Conservation (phyloP, 306 rosid genomes). For the Prunus padus region DNA sequence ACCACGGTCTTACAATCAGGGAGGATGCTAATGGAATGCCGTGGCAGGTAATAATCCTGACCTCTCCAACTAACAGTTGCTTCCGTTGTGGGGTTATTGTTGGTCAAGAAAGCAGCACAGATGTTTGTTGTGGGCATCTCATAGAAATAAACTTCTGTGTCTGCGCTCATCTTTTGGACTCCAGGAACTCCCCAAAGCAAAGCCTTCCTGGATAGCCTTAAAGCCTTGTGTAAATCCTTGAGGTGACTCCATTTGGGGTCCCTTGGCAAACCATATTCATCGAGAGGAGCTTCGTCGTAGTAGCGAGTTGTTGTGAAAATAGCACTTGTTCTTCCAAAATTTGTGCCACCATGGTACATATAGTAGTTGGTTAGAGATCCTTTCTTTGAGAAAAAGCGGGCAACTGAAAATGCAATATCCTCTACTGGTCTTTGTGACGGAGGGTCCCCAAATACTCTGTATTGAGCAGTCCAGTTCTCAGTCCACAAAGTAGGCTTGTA, state of each 20-base stretch:
- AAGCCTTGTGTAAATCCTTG: conserved; percentile 21
- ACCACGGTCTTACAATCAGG: conserved; percentile 23
- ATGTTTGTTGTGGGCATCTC: not conserved
- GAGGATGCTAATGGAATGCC: conserved; percentile 28
- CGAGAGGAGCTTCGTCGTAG: conserved; percentile 39
- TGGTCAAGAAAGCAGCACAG: conserved; percentile 25
- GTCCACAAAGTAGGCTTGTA: conserved; percentile 33
- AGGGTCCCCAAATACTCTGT: conserved; percentile 21
- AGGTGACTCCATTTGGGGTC: conserved; percentile 47
- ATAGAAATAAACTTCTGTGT: not conserved
- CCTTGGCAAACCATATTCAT: conserved; percentile 36
- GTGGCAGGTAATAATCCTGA: conserved; percentile 17
- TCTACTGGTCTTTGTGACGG: conserved; percentile 27
- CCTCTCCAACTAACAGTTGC: conserved; percentile 8
- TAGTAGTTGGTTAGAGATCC: conserved; percentile 32
- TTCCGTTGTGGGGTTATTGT: not conserved
- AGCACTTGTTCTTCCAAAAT: conserved; percentile 31
- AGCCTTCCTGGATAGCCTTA: conserved; percentile 10
- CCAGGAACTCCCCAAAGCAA: conserved; percentile 13
- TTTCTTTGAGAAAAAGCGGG: conserved; percentile 13
- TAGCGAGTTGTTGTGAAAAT: conserved; percentile 24
- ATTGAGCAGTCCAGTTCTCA: conserved; percentile 37
- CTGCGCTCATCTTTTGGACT: not conserved
- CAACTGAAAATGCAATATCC: conserved; percentile 29
- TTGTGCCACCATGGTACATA: conserved; percentile 42